Percentiles rank a stretch among this genome's conserved stretches.
These are phyloP conservation scores for Cylindrotheca fusiformis DNA, from an alignment of 108 stramenopile genomes.

Conservation along the genomic window DNA sequence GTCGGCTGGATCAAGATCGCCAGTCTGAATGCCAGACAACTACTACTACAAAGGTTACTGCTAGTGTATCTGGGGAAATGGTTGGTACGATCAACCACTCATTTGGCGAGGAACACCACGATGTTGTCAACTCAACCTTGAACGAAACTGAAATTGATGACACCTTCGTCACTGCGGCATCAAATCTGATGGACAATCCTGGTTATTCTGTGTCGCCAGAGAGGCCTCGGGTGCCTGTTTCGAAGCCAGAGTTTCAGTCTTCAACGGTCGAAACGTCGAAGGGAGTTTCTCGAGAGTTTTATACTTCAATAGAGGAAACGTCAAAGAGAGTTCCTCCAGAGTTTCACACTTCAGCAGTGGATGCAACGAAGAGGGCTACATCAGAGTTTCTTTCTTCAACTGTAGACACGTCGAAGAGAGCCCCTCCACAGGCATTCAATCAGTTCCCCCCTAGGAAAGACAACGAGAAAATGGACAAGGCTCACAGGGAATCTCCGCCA, in stretches of 20 bases:
- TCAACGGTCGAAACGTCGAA: background rate
- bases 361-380: too few species aligned
- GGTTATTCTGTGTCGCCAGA: slow-evolving; percentile 20
- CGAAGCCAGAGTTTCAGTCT: too few species aligned
- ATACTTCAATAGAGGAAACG: background rate
- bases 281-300: background rate
- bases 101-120: background rate
- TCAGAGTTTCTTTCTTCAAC: background rate
- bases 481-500: too few species aligned
- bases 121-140: background rate
- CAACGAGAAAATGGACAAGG: background rate
- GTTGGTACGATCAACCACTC: background rate
- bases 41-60: background rate
- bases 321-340: background rate
- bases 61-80: background rate
- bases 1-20: too few species aligned
- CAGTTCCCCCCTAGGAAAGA: background rate
- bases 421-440: background rate
- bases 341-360: background rate
- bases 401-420: too few species aligned
- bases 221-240: too few species aligned
- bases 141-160: slow-evolving; percentile 16
- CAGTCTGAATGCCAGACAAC: too few species aligned
- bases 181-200: slow-evolving; percentile 35
- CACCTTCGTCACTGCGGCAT: slow-evolving; percentile 32